Conservation (phyloP, 2,329 filamentous ascomycete species). For the Botrytis sinoallii region DNA sequence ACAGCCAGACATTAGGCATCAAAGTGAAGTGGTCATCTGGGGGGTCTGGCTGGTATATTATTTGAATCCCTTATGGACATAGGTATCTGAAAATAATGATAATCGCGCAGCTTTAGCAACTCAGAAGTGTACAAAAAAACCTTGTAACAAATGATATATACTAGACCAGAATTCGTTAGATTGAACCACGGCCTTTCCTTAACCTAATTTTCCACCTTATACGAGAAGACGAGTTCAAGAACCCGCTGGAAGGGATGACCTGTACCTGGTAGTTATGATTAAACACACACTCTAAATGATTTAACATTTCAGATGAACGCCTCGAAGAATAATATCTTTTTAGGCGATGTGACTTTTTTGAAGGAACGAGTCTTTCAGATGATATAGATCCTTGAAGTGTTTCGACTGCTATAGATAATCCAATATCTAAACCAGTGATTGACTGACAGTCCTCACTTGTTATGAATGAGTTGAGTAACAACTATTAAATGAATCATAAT, state of each 20-base stretch:
- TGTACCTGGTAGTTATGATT: neutral
- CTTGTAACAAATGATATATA: neutral
- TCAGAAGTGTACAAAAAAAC: neutral
- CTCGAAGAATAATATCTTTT: neutral
- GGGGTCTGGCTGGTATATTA: neutral
- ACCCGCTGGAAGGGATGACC: neutral
- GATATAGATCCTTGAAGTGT: neutral
- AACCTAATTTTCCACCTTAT: neutral
- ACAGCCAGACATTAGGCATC: neutral
- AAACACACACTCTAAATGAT: neutral
- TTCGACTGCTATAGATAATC: neutral
- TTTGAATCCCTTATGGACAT: neutral
- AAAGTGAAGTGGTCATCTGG: neutral
- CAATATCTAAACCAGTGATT: neutral
- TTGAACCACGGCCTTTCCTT: neutral
- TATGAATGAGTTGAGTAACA: neutral
- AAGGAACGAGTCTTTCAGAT: neutral
- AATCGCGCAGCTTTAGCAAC: neutral
- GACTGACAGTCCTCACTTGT: neutral
- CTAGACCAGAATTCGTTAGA: neutral
- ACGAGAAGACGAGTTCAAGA: neutral
- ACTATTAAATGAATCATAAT: neutral
- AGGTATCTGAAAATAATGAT: neutral
- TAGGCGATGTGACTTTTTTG: neutral
- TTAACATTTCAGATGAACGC: neutral